These are phyloP conservation scores for Asparagopsis taxiformis DNA, from an alignment of 31 red algal species.

Conservation along the genomic window DNA sequence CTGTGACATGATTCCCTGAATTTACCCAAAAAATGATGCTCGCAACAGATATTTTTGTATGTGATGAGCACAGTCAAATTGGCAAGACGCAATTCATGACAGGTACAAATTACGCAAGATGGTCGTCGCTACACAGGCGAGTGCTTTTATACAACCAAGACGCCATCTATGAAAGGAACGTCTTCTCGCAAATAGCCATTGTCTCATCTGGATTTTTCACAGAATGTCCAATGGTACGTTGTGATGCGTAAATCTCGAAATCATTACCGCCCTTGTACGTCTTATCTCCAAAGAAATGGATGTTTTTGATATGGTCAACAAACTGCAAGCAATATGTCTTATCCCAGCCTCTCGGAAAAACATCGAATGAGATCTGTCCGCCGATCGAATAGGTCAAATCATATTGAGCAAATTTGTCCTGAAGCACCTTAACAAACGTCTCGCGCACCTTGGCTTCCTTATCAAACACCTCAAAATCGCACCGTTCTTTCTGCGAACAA, in stretches of 20 bases:
- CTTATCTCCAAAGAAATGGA: conserved; percentile 99
- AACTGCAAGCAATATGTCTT: conserved; percentile 92
- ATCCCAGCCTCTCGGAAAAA: conserved; percentile 94
- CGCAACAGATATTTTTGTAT: no score
- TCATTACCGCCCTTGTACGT: conserved; percentile 95
- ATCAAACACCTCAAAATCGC: conserved; percentile 93
- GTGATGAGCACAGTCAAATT: no score
- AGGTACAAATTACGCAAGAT: no score
- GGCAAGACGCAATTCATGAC: no score
- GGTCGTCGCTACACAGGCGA: no score
- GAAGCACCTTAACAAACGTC: conserved; percentile 69
- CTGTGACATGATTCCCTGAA: no score
- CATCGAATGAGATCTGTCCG: conserved; percentile 98
- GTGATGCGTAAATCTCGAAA: conserved; percentile 88
- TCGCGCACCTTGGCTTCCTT: conserved; percentile 61
- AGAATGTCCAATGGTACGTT: conserved; percentile 72
- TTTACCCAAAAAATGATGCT: no score
- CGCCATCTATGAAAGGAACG: conserved; percentile 75
- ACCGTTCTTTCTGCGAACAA: conserved; percentile 92
- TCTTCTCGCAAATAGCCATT: conserved; percentile 59
- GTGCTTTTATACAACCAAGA: no score
- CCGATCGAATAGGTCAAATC: conserved; percentile 93
- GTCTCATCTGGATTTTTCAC: conserved; percentile 80
- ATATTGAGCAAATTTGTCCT: conserved; percentile 76
- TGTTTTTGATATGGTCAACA: conserved; percentile 72